A percentile compares a stretch with the other conserved stretches of the same genome.
phyloP scores from a whole-genome alignment of 164 flowering plant species.

The Kalanchoe fedtschenkoi region DNA sequence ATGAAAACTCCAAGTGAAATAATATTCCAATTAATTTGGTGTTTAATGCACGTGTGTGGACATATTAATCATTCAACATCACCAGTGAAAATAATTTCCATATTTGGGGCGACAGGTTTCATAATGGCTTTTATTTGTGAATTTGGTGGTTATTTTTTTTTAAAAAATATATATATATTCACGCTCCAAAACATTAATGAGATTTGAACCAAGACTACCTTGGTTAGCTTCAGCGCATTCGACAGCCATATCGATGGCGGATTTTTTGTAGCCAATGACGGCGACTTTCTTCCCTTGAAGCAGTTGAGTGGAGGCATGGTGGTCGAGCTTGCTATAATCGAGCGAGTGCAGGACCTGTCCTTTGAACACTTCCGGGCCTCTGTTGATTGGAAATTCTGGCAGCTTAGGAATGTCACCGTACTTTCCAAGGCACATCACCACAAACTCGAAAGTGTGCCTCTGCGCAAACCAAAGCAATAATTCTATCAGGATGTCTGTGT shows the following conservation, averaged over 20 bases:
- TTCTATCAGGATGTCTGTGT: not conserved
- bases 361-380: conserved; percentile 61
- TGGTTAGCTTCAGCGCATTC: conserved; percentile 84
- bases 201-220: conserved; percentile 30
- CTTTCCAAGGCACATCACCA: conserved; percentile 74
- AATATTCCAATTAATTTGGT: no score
- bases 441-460: conserved; percentile 70
- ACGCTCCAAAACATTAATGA: not conserved
- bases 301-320: conserved; percentile 40
- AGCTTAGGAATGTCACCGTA: conserved; percentile 67
- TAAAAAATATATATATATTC: not conserved
- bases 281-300: conserved; percentile 66
- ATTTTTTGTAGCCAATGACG: conserved; percentile 83
- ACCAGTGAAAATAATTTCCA: not conserved
- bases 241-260: conserved; percentile 74
- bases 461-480: conserved; percentile 14
- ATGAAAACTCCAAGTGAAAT: not conserved
- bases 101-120: not conserved
- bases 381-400: conserved; percentile 44
- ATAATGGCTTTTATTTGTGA: not conserved
- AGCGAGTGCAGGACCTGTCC: conserved; percentile 79
- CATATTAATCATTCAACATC: no score
- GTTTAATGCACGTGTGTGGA: no score
- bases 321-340: conserved; percentile 73
- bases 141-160: no score